Evolutionary conservation across 2,329 filamentous ascomycete species (phyloP), one percentile per base, ranked within the genome.

Genomic region (Dothideomycetidae sp.): DNA sequence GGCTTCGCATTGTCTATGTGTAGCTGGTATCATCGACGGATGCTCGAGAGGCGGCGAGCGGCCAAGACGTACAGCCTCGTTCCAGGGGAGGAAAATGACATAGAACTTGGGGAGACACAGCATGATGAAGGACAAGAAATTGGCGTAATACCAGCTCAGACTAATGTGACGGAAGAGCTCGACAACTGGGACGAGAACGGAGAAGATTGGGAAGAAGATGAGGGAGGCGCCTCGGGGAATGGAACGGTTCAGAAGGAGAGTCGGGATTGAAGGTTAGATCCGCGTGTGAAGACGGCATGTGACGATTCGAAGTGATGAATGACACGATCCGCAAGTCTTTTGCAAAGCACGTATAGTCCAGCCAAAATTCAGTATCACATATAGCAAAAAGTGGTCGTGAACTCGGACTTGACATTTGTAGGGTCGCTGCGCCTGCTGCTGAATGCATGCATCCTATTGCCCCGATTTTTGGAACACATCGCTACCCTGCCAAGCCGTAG

Each of bases 131-230:
- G 33, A 21, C 53, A 57, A 39, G 56, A 57, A 41, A 53, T 48
- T 10, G 53, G 54, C 2, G 48, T 55, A n/a, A 21, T 59, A 54
- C 29, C 80, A 81, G 45, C 79, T 82, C 56, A 73, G 70, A 12
- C 62, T 35, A 45, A 53, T 52, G 56, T 93, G 13, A 85, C 92
- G 48, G 73, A 88, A 42, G 82, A 92, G 61, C 71, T 93, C 5
- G 86, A 93, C 53, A 84, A 88, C 48, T 93, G 86, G 85, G 85
- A 93, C 52, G 86, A 93, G 61, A 90, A 93, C 57, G 70, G 64
- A 1, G 71, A 73, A 42, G 72, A 76, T 48, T 79, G 73, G 75
- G 74, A 78, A 36, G 69, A 71, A 2, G 73, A 73, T 18, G 73
- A 62, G 29, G 54, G 52, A 4, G 42, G 41, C 18, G 31, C 33